Percentiles rank a stretch among this genome's conserved stretches.
Evolutionary conservation across 208 protist genomes (phyloP).

Genomic region (Leishmania amazonensis): DNA sequence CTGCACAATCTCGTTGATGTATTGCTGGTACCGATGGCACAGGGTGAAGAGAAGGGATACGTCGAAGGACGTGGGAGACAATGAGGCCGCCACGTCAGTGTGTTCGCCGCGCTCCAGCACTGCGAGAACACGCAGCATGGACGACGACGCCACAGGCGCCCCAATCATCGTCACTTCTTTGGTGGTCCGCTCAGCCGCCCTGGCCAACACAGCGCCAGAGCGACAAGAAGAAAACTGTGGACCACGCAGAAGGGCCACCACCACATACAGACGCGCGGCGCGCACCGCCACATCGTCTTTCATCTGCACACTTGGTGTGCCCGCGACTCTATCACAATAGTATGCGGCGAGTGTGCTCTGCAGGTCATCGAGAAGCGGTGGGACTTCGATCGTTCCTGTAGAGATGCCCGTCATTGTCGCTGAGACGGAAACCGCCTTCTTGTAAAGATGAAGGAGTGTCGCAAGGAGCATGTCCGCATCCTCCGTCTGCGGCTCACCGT

Average conservation of each 20-base stretch:
- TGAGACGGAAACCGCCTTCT: not conserved
- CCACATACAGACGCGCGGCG: slow-evolving; percentile 12
- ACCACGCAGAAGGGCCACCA: not conserved
- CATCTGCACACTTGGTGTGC: not conserved
- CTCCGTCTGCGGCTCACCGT: not conserved
- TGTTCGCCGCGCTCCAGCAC: not conserved
- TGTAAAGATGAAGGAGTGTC: slow-evolving; percentile 1
- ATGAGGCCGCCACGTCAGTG: not conserved
- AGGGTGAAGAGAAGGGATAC: not conserved
- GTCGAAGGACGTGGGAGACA: not conserved
- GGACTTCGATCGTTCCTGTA: not conserved
- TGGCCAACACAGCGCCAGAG: not conserved
- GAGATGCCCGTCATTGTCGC: not conserved
- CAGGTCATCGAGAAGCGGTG: slow-evolving; percentile 2
- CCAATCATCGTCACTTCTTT: not conserved
- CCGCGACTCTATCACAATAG: not conserved
- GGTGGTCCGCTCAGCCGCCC: not conserved
- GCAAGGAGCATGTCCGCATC: slow-evolving; percentile 11
- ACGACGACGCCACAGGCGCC: not conserved
- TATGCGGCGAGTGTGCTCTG: not conserved
- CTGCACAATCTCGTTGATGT: not conserved
- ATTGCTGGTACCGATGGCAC: slow-evolving; percentile 16
- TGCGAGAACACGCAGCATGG: slow-evolving; percentile 5
- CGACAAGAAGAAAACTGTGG: not conserved
- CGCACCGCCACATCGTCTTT: not conserved